These are phyloP conservation scores for Thermomyces lanuginosus DNA, from an alignment of 2,329 filamentous ascomycete species.

Conservation along the genomic window DNA sequence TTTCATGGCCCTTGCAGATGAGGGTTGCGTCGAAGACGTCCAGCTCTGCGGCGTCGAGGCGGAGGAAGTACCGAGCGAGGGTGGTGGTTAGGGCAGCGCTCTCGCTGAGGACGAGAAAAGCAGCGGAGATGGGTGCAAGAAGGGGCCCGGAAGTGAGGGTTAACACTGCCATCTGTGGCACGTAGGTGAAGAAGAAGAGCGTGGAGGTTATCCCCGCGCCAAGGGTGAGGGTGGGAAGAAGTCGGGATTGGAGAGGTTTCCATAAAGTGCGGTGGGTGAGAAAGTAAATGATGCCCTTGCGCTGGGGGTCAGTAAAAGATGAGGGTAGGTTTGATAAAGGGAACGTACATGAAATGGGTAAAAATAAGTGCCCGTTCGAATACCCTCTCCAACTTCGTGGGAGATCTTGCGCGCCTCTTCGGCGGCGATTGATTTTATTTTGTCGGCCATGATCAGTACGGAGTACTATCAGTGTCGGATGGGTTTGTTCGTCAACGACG, in stretches of 20 bases:
- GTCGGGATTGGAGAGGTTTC: constrained; percentile 41
- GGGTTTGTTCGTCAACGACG: too few relatives aligned
- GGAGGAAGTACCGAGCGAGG: constrained; percentile 50
- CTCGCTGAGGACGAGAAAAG: constrained; percentile 44
- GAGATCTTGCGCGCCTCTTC: constrained; percentile 57
- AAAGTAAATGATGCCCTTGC: constrained; percentile 44
- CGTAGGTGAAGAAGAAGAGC: constrained; percentile 82
- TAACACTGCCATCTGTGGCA: constrained; percentile 68
- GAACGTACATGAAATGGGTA: constrained; percentile 57
- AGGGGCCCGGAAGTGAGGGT: constrained; percentile 65
- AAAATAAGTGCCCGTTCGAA: constrained; percentile 61
- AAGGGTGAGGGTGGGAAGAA: constrained; percentile 48
- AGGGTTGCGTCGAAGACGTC: constrained; percentile 75
- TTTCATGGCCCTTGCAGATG: constrained; percentile 36
- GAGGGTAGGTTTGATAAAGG: neutral
- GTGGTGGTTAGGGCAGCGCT: constrained; percentile 28
- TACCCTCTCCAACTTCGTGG: constrained; percentile 48
- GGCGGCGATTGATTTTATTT: constrained; percentile 40
- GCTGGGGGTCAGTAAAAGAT: neutral
- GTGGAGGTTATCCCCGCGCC: constrained; percentile 54
- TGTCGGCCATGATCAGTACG: constrained; percentile 30
- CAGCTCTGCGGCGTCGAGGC: constrained; percentile 51
- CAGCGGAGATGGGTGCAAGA: constrained; percentile 44
- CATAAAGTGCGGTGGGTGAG: constrained; percentile 41
- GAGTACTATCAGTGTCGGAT: too few relatives aligned